Conservation (phyloP, 495 filamentous ascomycete genomes). For the Aspergillus haitiensis region DNA sequence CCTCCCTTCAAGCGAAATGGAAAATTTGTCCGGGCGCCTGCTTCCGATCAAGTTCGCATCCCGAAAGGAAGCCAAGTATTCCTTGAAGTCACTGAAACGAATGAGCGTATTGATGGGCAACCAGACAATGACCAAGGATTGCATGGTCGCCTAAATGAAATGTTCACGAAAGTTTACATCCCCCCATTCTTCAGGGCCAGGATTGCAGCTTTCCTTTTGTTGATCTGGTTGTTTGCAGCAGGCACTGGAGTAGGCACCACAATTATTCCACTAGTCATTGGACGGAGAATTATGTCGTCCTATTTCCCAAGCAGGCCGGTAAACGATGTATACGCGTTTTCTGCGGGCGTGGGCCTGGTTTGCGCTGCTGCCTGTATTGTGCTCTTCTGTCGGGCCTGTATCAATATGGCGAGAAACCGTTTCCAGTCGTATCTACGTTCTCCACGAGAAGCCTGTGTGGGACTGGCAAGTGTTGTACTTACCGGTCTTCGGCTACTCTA, state of each 20-base stretch:
- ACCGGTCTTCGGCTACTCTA: slow-evolving; percentile 58
- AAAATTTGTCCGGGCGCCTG: slow-evolving; percentile 85
- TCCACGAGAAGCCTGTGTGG: slow-evolving; percentile 30
- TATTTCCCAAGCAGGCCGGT: slow-evolving; percentile 67
- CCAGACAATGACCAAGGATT: slow-evolving; percentile 60
- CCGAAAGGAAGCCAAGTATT: slow-evolving; percentile 82
- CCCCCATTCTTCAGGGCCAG: slow-evolving; percentile 81
- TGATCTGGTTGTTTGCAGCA: slow-evolving; percentile 92
- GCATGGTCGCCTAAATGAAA: slow-evolving; percentile 61
- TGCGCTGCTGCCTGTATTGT: slow-evolving; percentile 61
- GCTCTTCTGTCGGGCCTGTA: slow-evolving; percentile 51
- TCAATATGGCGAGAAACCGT: slow-evolving; percentile 37
- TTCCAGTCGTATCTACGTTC: slow-evolving; percentile 37
- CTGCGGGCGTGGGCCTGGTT: slow-evolving; percentile 77
- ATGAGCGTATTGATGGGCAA: slow-evolving; percentile 60
- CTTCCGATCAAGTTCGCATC: slow-evolving; percentile 89
- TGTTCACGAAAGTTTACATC: slow-evolving; percentile 83
- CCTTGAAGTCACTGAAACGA: slow-evolving; percentile 72
- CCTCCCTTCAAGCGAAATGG: slow-evolving; percentile 68
- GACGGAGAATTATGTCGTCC: slow-evolving; percentile 69
- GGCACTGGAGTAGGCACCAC: slow-evolving; percentile 87
- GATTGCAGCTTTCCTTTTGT: slow-evolving; percentile 80
- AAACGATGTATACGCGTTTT: slow-evolving; percentile 97
- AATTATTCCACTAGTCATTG: slow-evolving; percentile 83
- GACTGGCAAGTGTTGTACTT: slow-evolving; percentile 15